These are phyloP conservation scores for Panicum virgatum DNA, from an alignment of 202 grass and related monocot genomes.

Conservation along the genomic window DNA sequence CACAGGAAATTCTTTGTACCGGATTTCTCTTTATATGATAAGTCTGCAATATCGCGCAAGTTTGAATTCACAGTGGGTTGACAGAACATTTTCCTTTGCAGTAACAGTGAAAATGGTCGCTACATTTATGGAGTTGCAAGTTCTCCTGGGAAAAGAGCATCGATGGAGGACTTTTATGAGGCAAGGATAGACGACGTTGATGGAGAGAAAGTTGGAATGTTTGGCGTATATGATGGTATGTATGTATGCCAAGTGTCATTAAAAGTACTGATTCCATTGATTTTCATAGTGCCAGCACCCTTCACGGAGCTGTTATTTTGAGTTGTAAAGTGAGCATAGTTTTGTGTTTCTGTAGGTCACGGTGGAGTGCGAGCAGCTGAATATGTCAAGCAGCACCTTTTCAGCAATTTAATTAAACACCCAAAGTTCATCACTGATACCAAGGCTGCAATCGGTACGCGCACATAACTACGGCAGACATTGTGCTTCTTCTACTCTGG, in stretches of 20 bases:
- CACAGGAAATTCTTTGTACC: neutral
- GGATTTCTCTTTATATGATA: neutral
- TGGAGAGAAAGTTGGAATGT: constrained; percentile 80
- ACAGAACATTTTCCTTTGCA: constrained; percentile 12
- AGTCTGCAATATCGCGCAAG: neutral
- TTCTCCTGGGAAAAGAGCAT: constrained; percentile 83
- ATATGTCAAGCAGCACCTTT: constrained; percentile 90
- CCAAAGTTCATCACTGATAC: constrained; percentile 89
- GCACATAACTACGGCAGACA: neutral
- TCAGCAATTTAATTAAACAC: constrained; percentile 89
- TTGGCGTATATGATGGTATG: constrained; percentile 96
- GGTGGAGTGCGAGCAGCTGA: constrained; percentile 89
- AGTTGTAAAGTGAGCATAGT: constrained; percentile 4
- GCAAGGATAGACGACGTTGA: constrained; percentile 78
- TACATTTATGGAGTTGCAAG: constrained; percentile 87
- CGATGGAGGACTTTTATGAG: constrained; percentile 95
- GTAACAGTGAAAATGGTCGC: constrained; percentile 66
- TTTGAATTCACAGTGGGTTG: constrained; percentile 15
- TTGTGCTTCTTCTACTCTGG: neutral
- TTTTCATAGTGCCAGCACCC: neutral
- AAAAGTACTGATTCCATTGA: neutral
- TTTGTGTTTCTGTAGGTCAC: constrained; percentile 65
- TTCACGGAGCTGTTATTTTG: neutral
- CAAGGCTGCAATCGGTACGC: constrained; percentile 80
- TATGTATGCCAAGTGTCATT: neutral